These are phyloP conservation scores for Acmispon strigosus DNA, from an alignment of 306 rosid genomes.

Conservation along the genomic window DNA sequence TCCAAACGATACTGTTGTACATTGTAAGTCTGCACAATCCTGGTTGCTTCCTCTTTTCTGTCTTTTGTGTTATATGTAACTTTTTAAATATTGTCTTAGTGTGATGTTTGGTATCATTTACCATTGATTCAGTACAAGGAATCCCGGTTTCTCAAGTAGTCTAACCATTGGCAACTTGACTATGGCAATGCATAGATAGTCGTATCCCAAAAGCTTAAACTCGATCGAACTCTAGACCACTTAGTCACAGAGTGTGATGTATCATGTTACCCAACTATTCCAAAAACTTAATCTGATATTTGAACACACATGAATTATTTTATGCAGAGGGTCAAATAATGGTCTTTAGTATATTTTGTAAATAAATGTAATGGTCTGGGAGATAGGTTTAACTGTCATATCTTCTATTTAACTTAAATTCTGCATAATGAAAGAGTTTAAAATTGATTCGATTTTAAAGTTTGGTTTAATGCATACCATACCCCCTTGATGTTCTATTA, in stretches of 20 bases:
- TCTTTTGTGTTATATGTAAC: background rate
- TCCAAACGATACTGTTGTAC: slow-evolving; percentile 65
- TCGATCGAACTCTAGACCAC: too few species aligned
- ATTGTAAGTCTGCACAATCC: slow-evolving; percentile 48
- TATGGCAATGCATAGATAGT: background rate
- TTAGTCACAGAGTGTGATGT: too few species aligned
- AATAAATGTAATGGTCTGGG: background rate
- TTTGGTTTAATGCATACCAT: background rate
- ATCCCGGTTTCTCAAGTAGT: background rate
- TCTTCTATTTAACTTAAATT: too few species aligned
- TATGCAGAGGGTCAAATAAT: background rate
- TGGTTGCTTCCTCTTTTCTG: background rate
- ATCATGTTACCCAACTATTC: too few species aligned
- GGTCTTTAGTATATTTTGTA: background rate
- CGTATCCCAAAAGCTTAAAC: too few species aligned
- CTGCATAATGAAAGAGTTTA: background rate
- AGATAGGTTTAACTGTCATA: background rate
- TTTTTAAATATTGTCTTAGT: background rate
- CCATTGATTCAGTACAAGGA: background rate
- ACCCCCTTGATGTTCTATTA: background rate
- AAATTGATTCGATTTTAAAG: background rate
- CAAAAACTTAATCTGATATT: too few species aligned
- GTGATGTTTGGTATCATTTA: background rate
- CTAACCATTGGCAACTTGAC: background rate
- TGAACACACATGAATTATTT: too few species aligned